Percentiles rank a stretch among this genome's conserved stretches.
Conservation (phyloP, 2,329 filamentous ascomycete species). For the Alternaria tenuissima region DNA sequence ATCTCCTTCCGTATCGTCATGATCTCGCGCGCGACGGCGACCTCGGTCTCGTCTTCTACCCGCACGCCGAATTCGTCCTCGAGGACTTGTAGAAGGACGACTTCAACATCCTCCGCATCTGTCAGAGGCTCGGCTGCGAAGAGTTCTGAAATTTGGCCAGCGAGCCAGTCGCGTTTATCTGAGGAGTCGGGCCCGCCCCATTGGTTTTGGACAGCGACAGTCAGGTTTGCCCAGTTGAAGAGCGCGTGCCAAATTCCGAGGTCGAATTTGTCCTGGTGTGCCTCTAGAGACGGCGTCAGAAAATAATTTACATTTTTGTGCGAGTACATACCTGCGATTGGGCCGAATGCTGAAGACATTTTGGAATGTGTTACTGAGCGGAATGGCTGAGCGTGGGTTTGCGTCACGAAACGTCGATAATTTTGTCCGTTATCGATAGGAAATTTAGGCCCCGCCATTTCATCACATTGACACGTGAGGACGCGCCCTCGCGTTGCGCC, state of each 20-base stretch:
- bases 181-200: constrained; percentile 85
- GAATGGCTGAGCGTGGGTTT: constrained; percentile 8
- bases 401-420: constrained; percentile 12
- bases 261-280: constrained; percentile 66
- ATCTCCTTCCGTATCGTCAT: constrained; percentile 72
- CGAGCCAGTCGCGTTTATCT: constrained; percentile 97
- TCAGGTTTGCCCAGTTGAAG: constrained; percentile 87
- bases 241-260: constrained; percentile 85
- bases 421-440: constrained; percentile 16
- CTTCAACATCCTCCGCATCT: constrained; percentile 81
- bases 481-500: constrained; percentile 1
- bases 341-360: constrained; percentile 16
- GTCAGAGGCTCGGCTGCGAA: constrained; percentile 68
- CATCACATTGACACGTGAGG: constrained; percentile 2
- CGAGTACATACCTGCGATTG: constrained; percentile 8
- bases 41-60: constrained; percentile 87
- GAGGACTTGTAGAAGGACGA: constrained; percentile 87
- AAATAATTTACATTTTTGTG: background rate
- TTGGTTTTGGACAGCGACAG: constrained; percentile 82
- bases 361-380: constrained; percentile 5
- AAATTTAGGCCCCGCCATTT: background rate
- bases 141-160: constrained; percentile 83
- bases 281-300: constrained; percentile 28
- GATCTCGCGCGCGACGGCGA: constrained; percentile 76
- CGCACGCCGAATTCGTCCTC: constrained; percentile 94